A percentile compares a stretch with the other conserved stretches of the same genome.
Evolutionary conservation across 495 filamentous ascomycete genomes (phyloP).

Genomic region (Daldinia childiae): DNA sequence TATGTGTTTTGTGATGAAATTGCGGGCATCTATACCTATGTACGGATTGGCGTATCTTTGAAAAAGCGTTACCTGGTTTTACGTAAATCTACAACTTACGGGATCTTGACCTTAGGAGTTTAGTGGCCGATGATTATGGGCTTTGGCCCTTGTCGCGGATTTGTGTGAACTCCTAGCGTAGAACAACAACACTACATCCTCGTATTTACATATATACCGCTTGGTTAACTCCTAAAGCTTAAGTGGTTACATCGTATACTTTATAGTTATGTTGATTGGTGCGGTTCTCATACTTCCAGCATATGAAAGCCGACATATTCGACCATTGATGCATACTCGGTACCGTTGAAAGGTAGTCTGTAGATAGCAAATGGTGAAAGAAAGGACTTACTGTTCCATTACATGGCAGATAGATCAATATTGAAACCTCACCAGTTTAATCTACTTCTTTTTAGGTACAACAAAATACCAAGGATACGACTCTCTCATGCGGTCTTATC

Average conservation of each 20-base stretch:
- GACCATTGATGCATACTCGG: no score
- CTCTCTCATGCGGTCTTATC: not conserved
- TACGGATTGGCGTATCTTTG: not conserved
- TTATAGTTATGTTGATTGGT: not conserved
- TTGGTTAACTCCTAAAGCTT: no score
- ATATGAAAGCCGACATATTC: no score
- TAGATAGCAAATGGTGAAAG: no score
- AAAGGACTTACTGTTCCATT: no score
- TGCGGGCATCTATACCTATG: not conserved
- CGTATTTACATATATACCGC: no score
- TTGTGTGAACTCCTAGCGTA: not conserved
- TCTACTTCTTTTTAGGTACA: not conserved
- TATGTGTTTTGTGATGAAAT: not conserved
- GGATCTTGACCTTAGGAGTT: not conserved
- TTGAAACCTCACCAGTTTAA: not conserved
- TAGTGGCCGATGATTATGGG: not conserved
- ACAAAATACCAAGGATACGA: not conserved
- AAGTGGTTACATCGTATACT: no score
- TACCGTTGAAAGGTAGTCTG: no score
- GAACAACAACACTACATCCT: no score
- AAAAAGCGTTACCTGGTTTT: conserved; percentile 4
- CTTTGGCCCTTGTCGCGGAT: not conserved
- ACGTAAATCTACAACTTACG: not conserved
- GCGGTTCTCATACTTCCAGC: not conserved
- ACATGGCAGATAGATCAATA: not conserved